These are phyloP conservation scores for Phytophthora brassicae DNA, from an alignment of 352 stramenopile genomes.

Conservation along the genomic window DNA sequence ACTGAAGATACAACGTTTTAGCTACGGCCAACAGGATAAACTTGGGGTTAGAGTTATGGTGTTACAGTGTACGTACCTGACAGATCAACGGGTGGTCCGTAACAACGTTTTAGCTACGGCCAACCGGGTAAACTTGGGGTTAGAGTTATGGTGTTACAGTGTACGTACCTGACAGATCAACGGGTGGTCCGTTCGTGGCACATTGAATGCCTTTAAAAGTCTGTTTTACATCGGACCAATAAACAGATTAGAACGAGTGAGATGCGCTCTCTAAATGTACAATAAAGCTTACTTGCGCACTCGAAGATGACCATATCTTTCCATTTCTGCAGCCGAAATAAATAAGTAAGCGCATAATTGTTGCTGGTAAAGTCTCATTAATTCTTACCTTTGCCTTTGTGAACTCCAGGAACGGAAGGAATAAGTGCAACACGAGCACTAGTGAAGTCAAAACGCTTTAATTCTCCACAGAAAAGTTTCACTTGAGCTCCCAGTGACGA, in stretches of 20 bases:
- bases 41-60: background rate
- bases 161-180: conserved; percentile 62
- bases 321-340: conserved; percentile 60
- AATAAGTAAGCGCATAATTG: no score
- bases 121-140: no score
- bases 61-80: conserved; percentile 36
- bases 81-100: conserved; percentile 74
- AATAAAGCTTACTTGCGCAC: conserved; percentile 51
- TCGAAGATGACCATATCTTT: conserved; percentile 80
- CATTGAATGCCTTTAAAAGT: conserved; percentile 51
- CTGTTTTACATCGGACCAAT: conserved; percentile 22
- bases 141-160: background rate
- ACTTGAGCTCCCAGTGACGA: conserved; percentile 49
- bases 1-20: conserved; percentile 46
- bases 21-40: no score
- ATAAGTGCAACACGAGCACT: conserved; percentile 58
- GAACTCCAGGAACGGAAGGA: conserved; percentile 65
- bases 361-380: no score
- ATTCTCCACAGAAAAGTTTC: conserved; percentile 46
- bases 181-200: conserved; percentile 54
- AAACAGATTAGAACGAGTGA: conserved; percentile 6
- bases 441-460: conserved; percentile 67
- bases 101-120: no score
- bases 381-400: conserved; percentile 64
- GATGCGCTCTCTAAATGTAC: background rate